A percentile compares a stretch with the other conserved stretches of the same genome.
These are phyloP conservation scores for Blastocystis sp. DNA, from an alignment of 352 stramenopile species.

Conservation along the genomic window DNA sequence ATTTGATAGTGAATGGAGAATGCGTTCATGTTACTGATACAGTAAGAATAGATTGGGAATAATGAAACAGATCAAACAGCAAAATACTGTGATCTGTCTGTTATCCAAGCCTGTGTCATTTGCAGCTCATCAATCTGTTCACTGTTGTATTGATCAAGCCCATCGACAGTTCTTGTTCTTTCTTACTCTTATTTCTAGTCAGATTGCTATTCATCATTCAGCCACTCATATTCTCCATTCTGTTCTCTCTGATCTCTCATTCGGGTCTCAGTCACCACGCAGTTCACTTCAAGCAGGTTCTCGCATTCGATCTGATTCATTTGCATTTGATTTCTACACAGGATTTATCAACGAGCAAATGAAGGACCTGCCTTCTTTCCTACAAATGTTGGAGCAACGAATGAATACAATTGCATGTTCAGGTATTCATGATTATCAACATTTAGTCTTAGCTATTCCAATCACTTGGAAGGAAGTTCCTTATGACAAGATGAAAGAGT, in stretches of 20 bases:
- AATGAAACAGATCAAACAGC: not conserved
- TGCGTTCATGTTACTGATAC: not conserved
- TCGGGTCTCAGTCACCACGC: slow-evolving; percentile 66
- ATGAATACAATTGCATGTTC: not conserved
- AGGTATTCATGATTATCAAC: not conserved
- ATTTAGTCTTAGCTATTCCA: not conserved
- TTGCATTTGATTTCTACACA: slow-evolving; percentile 78
- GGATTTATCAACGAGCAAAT: slow-evolving; percentile 71
- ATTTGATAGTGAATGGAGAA: not conserved
- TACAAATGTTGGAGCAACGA: slow-evolving; percentile 70
- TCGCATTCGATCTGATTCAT: slow-evolving; percentile 69
- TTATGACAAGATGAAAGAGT: not conserved
- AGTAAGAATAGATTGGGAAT: not conserved
- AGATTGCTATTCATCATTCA: slow-evolving; percentile 72
- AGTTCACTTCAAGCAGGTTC: slow-evolving; percentile 72
- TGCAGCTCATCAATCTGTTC: not conserved
- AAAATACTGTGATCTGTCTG: not conserved
- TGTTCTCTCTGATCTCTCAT: slow-evolving; percentile 72
- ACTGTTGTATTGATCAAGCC: not conserved
- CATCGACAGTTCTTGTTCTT: not conserved
- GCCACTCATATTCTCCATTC: slow-evolving; percentile 74
- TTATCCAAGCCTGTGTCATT: not conserved
- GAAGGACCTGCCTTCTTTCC: slow-evolving; percentile 68
- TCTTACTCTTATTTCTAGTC: slow-evolving; percentile 55
- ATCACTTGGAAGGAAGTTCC: not conserved